Base-by-base conservation (phyloP, 805 yeast species). In the Clavispora asparagi region DNA sequence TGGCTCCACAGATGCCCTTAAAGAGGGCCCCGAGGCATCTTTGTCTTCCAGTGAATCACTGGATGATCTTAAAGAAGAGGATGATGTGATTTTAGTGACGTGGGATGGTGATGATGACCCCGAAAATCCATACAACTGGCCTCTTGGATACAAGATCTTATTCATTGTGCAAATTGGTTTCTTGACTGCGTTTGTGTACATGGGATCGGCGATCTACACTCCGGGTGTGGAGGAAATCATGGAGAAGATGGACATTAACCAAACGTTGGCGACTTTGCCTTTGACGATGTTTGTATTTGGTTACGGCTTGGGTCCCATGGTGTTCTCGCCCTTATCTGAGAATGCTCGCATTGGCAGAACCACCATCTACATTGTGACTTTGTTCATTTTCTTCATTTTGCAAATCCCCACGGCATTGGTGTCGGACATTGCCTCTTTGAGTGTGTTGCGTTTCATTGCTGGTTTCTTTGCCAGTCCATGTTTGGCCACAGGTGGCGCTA, bases 61-160 rank as follows among this genome's bases (percentile, higher is more conserved):
- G n/a, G 14, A n/a, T 12, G 11, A 29, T 25, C 6, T 14, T 7
- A 16, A 9, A 7, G 37, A n/a, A 9, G 40, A 35, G 7, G 44
- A 39, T 31, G 33, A 39, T 27, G 16, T 40, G 16, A 51, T 62
- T 6, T 25, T 59, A 5, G 63, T 57, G 11, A 50, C 48, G 10
- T 67, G 70, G 70, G 70, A 68, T 31, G 67, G 68, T 19, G 73
- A 65, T 8, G 73, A 72, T 40, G 85, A 80, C 56, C 77, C 79
- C 1, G 81, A 76, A 49, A 63, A 76, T 53, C 87, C 87, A 0
- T 55, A 63, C n/a, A 79, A 79, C 57, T 82, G 87, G 87, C 66
- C 81, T 0, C 32, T 57, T 0, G 39, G 48, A 26, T 65, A 69
- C 42, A 78, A 76, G 53, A 30, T 60, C 3, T 41, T 74, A 28